Evolutionary conservation across 371 early-diverging fungal species (phyloP), one percentile per base, ranked within the genome.

Genomic region (Lichtheimia ramosa): DNA sequence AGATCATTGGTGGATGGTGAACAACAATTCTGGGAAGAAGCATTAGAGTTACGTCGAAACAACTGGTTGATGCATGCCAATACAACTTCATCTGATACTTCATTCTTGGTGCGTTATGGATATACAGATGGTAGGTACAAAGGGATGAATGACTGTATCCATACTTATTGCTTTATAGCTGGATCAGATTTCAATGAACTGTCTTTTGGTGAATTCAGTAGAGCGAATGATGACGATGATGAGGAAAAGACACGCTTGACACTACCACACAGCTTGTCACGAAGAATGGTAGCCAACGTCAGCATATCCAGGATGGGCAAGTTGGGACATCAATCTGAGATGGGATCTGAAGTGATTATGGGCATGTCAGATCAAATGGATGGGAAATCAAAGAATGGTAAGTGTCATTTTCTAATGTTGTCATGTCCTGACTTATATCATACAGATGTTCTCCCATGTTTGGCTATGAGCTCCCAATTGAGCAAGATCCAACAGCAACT

Each of bases 31-130:
- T 90, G 90, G 90, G 81, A 76, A 16, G 82, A 84, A 14, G 88
- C 89, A 6, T 74, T 87, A 52, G 80, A 78, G 56, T 60, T 90
- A 39, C 69, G 88, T 43, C 73, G 81, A 41, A 83, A 87, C 54
- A 81, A 84, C 61, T 90, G 90, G 90, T 65, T 82, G 42, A 83
- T 90, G 59, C 83, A 83, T 58, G 79, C 87, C 10, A 75, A 70
- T 13, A 71, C 58, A 18, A 27, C 69, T 5, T 58, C 67, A 7
- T 55, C 68, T 5, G 46, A 62, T 56, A 57, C 70, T 24, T 66
- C 71, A 10, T 64, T 81, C 14, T 73, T 68, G 59, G 75, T 86
- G 4, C 83, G 82, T 5, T 86, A 86, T 65, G 86, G 86, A 23
- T 86, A 82, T 57, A 58, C 75, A 20, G 86, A 86, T 51, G 82